phyloP scores from a whole-genome alignment of 2,329 filamentous ascomycete genomes.

The Bipolaris victoriae region DNA sequence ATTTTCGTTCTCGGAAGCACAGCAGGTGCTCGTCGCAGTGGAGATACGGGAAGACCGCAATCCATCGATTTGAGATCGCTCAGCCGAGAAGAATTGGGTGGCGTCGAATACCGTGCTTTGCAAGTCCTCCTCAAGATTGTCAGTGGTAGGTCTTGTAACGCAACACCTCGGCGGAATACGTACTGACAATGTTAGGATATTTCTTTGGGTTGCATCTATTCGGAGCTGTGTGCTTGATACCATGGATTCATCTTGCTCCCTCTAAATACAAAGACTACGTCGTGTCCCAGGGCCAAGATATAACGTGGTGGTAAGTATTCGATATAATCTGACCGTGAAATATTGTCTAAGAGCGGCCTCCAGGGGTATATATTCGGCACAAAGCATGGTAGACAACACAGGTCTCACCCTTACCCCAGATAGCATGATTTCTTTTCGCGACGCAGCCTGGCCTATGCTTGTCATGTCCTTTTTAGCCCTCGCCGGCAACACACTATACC shows the following conservation, averaged over 20 bases:
- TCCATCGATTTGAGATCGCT: slow-evolving; percentile 53
- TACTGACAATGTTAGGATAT: too few relatives aligned
- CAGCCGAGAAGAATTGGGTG: slow-evolving; percentile 80
- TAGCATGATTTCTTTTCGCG: slow-evolving; percentile 89
- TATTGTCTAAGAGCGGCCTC: slow-evolving; percentile 46
- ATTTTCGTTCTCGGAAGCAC: slow-evolving; percentile 54
- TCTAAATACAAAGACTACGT: too few relatives aligned
- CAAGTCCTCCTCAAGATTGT: slow-evolving; percentile 83
- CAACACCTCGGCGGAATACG: too few relatives aligned
- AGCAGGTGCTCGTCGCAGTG: slow-evolving; percentile 65
- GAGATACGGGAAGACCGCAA: slow-evolving; percentile 42
- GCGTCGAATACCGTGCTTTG: slow-evolving; percentile 92
- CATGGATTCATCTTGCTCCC: too few relatives aligned
- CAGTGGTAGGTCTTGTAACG: slow-evolving; percentile 46
- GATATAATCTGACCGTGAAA: too few relatives aligned
- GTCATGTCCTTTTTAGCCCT: slow-evolving; percentile 85
- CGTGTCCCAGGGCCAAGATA: too few relatives aligned
- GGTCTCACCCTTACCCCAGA: slow-evolving; percentile 91
- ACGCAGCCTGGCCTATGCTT: slow-evolving; percentile 75
- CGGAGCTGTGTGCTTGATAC: too few relatives aligned
- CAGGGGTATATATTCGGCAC: slow-evolving; percentile 88
- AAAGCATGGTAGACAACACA: slow-evolving; percentile 89
- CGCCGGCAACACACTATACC: slow-evolving; percentile 94
- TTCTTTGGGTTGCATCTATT: too few relatives aligned
- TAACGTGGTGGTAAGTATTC: too few relatives aligned